These are phyloP conservation scores for Chrysanthemum makinoi DNA, from an alignment of 129 eudicot species.

Conservation along the genomic window DNA sequence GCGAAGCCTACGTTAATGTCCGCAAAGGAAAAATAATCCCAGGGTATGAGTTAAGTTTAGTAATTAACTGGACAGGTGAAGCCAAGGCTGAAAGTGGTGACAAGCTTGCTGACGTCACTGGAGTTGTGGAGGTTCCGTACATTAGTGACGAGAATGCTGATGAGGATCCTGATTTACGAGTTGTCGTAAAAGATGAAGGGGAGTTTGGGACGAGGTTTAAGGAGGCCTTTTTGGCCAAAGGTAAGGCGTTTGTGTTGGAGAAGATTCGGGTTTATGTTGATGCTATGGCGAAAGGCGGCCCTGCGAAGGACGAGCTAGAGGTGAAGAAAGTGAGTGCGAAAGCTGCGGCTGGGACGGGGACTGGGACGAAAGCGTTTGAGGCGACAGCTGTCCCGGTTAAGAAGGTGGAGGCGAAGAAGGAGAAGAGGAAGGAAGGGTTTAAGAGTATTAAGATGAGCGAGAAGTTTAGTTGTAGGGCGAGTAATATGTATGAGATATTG, in stretches of 20 bases:
- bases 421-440: conserved; percentile 68
- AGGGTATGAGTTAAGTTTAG: conserved; percentile 67
- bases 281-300: conserved; percentile 93
- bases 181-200: conserved; percentile 74
- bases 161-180: conserved; percentile 85
- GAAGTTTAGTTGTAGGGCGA: conserved; percentile 88
- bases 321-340: conserved; percentile 60
- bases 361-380: background rate
- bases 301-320: conserved; percentile 84
- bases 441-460: conserved; percentile 79
- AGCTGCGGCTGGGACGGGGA: conserved; percentile 4
- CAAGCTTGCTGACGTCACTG: conserved; percentile 37
- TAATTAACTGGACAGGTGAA: conserved; percentile 66
- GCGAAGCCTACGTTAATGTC: conserved; percentile 88
- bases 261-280: conserved; percentile 68
- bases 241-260: conserved; percentile 67
- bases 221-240: conserved; percentile 69
- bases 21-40: conserved; percentile 97
- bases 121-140: conserved; percentile 72
- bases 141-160: conserved; percentile 88
- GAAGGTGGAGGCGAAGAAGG: conserved; percentile 36
- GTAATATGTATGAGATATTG: conserved; percentile 80
- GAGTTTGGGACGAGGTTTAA: conserved; percentile 69
- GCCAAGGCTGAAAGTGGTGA: conserved; percentile 48
- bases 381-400: conserved; percentile 13